These are phyloP conservation scores for Nemania serpens DNA, from an alignment of 2,329 filamentous ascomycete genomes.

Conservation along the genomic window DNA sequence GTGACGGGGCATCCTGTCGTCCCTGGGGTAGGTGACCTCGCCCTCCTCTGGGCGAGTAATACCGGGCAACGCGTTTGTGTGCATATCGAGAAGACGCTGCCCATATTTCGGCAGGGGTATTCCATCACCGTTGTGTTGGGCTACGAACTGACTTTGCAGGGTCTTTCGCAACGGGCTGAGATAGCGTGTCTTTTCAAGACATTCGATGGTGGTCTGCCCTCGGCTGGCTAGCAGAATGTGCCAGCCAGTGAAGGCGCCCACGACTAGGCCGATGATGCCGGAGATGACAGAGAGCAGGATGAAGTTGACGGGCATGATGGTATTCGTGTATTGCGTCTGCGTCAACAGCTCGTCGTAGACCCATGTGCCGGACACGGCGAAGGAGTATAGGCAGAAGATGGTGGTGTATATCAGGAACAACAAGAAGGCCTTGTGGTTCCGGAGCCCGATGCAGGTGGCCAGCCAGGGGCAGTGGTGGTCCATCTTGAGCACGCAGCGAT, in stretches of 20 bases:
- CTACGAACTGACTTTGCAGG: slow-evolving; percentile 66
- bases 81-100: slow-evolving; percentile 78
- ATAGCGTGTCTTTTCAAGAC: slow-evolving; percentile 93
- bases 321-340: slow-evolving; percentile 72
- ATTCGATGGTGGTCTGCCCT: slow-evolving; percentile 94
- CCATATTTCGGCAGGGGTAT: slow-evolving; percentile 63
- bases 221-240: slow-evolving; percentile 80
- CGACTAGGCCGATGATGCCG: slow-evolving; percentile 88
- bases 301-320: slow-evolving; percentile 85
- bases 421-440: slow-evolving; percentile 94
- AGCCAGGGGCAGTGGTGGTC: slow-evolving; percentile 99
- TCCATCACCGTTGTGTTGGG: slow-evolving; percentile 57
- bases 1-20: slow-evolving; percentile 45
- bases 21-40: slow-evolving; percentile 56
- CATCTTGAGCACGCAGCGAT: slow-evolving; percentile 97
- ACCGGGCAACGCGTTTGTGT: slow-evolving; percentile 80
- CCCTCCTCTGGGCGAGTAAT: slow-evolving; percentile 83
- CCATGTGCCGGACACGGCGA: slow-evolving; percentile 78
- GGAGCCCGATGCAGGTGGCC: slow-evolving; percentile 89
- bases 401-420: slow-evolving; percentile 90
- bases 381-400: slow-evolving; percentile 81
- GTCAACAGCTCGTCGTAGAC: slow-evolving; percentile 82
- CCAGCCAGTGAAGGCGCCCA: slow-evolving; percentile 89
- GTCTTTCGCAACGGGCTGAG: slow-evolving; percentile 76
- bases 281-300: slow-evolving; percentile 85